A percentile compares a stretch with the other conserved stretches of the same genome.
phyloP scores from a whole-genome alignment of 2,329 filamentous ascomycete genomes.

The Penicillium fuscoglaucum region DNA sequence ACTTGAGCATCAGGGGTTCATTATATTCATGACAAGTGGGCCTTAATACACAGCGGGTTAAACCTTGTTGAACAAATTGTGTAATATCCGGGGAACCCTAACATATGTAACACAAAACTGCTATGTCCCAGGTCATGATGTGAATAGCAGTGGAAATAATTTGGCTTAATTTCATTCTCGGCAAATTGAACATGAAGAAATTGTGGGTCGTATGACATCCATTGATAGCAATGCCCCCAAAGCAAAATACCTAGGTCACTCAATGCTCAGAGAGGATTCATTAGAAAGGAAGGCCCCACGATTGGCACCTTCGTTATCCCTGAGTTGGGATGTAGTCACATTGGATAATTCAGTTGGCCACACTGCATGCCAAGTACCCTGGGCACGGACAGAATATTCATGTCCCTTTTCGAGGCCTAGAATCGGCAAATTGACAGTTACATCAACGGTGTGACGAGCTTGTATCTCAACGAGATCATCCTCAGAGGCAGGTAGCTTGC shows the following conservation, averaged over 20 bases:
- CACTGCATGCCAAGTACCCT: constrained; percentile 40
- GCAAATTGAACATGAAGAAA: neutral
- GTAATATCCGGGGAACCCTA: neutral
- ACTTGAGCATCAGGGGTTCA: neutral
- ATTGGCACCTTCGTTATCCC: constrained; percentile 19
- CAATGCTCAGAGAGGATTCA: constrained; percentile 16
- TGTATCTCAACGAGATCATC: constrained; percentile 37
- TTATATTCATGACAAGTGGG: neutral
- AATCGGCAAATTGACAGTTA: constrained; percentile 28
- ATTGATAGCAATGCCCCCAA: neutral
- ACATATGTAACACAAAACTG: neutral
- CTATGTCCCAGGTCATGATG: neutral
- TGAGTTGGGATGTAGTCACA: constrained; percentile 27
- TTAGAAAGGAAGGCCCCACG: constrained; percentile 31
- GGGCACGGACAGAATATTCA: constrained; percentile 35
- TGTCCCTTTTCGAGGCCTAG: constrained; percentile 31
- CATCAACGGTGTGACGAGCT: constrained; percentile 24
- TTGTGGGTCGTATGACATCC: too few relatives aligned
- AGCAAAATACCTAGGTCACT: neutral
- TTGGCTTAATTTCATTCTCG: neutral
- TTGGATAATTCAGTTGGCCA: constrained; percentile 30
- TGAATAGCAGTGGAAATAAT: neutral
- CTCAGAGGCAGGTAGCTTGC: constrained; percentile 32
- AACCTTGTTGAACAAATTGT: neutral
- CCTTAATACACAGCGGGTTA: neutral